Base-by-base conservation (phyloP, 345 rosid genomes). In the Punica granatum region DNA sequence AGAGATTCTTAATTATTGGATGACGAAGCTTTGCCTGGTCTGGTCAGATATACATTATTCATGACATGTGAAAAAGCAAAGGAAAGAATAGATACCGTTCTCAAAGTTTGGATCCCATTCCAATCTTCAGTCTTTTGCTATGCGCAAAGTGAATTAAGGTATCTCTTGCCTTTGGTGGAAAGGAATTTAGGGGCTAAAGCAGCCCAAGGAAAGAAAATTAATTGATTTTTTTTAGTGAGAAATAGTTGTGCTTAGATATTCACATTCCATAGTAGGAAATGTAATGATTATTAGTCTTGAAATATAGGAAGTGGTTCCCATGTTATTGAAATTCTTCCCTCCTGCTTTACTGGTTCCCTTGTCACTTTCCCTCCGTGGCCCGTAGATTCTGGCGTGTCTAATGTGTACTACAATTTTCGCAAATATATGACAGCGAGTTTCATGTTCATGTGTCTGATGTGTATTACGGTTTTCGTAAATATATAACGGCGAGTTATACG, bases 81-180 rank as follows among this genome's bases (percentile, higher is more conserved):
- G 61, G 9, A 56, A 56, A 26, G 61, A 56, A 56, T 28, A 9
- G 61, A 56, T 56, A 14, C 61, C 19, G 25, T 21, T 51, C 12
- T 23, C 30, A 51, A 23, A 51, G 49, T 7, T 7, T 8, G 19
- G n/a, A 21, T 21, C n/a, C n/a, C n/a, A 51, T 56, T 28, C 34
- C 61, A 56, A n/a, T 26, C 32, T 56, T 12, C 19, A 30, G 61
- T 26, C 34, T 12, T 21, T 51, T 25, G 58, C 3, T 25, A 9
- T 23, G 5, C 23, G 59, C 30, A 51, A 53, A 53, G 59, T 53
- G 59, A 56, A 10, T 56, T 56, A 56, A 56, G 61, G 61, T 56
- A 28, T 56, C 61, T 30, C 61, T 26, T 53, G 30, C 59, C 31
- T 0, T 51, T 25, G 14, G 11, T 53, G 59, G 59, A n/a, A 53